Conservation (phyloP, 768 basidiomycete species). For the Tulasnella calospora region DNA sequence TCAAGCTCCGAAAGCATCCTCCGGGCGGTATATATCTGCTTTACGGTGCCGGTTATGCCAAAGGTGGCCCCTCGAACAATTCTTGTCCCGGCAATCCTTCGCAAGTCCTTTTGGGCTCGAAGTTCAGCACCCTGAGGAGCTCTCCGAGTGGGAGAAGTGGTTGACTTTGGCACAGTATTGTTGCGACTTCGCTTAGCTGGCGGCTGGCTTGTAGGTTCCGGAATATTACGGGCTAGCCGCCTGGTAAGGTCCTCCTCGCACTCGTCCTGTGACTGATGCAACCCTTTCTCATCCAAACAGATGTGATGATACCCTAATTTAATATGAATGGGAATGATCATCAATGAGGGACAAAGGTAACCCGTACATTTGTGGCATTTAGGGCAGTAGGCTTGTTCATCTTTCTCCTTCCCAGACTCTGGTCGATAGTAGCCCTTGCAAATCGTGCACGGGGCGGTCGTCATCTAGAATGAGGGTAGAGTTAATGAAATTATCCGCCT, state of each 20-base stretch:
- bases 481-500: background rate
- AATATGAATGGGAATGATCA: background rate
- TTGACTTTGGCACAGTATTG: background rate
- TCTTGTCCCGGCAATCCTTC: background rate
- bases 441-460: background rate
- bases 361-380: background rate
- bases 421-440: background rate
- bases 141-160: background rate
- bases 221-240: background rate
- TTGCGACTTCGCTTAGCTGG: background rate
- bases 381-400: background rate
- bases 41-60: background rate
- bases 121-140: background rate
- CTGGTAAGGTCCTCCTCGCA: background rate
- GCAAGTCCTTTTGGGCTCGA: background rate
- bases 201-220: background rate
- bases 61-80: constrained; percentile 1
- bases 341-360: background rate
- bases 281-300: background rate
- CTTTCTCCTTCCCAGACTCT: background rate
- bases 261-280: background rate
- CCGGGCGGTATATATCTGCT: background rate
- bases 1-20: constrained; percentile 15
- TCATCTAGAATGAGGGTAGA: background rate
- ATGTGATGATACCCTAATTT: background rate